A percentile compares a stretch with the other conserved stretches of the same genome.
These are phyloP conservation scores for Penicillium desertorum DNA, from an alignment of 495 filamentous ascomycete species.

Conservation along the genomic window DNA sequence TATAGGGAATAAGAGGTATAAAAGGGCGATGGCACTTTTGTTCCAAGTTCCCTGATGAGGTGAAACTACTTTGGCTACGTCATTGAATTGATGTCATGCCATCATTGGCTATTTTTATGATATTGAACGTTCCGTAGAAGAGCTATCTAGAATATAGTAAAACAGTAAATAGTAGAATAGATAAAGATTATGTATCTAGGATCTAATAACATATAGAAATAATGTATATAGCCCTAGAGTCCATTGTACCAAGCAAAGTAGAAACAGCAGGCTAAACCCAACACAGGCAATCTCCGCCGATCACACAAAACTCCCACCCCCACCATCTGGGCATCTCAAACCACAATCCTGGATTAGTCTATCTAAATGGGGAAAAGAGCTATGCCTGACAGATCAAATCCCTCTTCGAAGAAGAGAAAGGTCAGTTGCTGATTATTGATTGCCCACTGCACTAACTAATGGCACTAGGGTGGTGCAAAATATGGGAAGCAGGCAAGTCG, in stretches of 20 bases:
- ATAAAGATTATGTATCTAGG: not conserved
- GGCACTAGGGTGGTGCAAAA: constrained; percentile 28
- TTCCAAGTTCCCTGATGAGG: not conserved
- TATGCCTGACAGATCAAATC: constrained; percentile 31
- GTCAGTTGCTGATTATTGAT: constrained; percentile 20
- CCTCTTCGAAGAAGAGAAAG: constrained; percentile 40
- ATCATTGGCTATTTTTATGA: not conserved
- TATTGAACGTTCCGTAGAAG: not conserved
- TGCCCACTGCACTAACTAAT: not conserved
- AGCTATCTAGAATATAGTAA: not conserved
- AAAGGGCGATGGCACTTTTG: not conserved
- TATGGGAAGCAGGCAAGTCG: constrained; percentile 28
- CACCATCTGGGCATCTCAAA: not conserved
- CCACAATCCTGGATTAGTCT: constrained; percentile 18
- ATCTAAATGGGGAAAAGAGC: constrained; percentile 33
- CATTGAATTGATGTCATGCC: constrained; percentile 47
- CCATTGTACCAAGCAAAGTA: constrained; percentile 7
- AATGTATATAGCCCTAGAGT: not conserved
- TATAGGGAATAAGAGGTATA: not conserved
- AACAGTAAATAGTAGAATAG: not conserved
- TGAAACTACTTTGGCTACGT: constrained; percentile 21
- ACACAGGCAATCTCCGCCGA: constrained; percentile 7
- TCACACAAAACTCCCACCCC: constrained; percentile 24
- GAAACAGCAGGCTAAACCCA: constrained; percentile 17
- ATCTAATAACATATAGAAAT: not conserved